Conservation (phyloP, 2,329 filamentous ascomycete species). For the Clathrospora elynae region DNA sequence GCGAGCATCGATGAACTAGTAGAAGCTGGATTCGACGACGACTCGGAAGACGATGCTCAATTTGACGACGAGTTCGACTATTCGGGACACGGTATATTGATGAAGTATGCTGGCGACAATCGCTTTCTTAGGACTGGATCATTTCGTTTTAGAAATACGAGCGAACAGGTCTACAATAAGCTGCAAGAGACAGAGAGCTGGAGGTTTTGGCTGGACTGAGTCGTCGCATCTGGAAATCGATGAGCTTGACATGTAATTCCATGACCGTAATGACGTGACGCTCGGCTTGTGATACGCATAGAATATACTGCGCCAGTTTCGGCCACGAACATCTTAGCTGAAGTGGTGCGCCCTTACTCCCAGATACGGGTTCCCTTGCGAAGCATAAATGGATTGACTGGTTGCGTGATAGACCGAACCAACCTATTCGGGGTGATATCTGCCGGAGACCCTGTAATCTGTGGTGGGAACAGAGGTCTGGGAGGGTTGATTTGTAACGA, state of each 20-base stretch:
- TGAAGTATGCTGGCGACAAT: conserved; percentile 10
- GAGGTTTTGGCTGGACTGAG: not conserved
- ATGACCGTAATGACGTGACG: not conserved
- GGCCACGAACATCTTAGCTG: no score
- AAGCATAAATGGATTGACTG: not conserved
- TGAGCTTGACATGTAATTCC: not conserved
- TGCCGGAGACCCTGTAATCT: conserved; percentile 11
- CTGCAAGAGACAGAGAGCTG: not conserved
- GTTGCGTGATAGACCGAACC: conserved; percentile 7
- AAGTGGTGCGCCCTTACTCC: no score
- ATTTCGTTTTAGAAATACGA: conserved; percentile 18
- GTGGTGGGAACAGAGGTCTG: conserved; percentile 11
- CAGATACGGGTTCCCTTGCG: not conserved
- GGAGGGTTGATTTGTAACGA: conserved; percentile 9
- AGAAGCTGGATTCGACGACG: not conserved
- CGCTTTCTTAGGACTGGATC: conserved; percentile 25
- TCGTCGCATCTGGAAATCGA: not conserved
- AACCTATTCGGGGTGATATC: conserved; percentile 12
- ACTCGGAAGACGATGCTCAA: no score
- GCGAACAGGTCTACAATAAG: not conserved
- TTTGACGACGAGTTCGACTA: conserved; percentile 10
- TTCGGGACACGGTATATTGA: conserved; percentile 22
- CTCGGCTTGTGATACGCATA: no score
- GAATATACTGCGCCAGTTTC: no score
- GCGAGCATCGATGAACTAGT: not conserved